Percentiles rank a stretch among this genome's conserved stretches.
Conservation (phyloP, 2,329 filamentous ascomycete genomes). For the Penicillium oxalicum region DNA sequence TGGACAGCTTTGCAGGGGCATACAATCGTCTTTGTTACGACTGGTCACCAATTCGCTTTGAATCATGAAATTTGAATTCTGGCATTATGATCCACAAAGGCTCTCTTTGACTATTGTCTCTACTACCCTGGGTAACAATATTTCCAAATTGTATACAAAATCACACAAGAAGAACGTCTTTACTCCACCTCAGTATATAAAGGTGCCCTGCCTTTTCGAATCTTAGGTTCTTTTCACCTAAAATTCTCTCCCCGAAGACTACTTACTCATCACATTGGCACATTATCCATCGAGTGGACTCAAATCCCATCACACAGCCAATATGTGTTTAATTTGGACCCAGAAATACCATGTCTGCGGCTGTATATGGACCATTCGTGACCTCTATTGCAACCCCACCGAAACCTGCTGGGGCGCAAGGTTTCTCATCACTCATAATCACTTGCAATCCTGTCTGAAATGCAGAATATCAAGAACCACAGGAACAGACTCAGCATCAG, state of each 20-base stretch:
- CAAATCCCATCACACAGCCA: background rate
- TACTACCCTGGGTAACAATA: too few species aligned
- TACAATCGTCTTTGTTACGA: too few species aligned
- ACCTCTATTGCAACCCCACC: conserved; percentile 2
- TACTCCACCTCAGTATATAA: background rate
- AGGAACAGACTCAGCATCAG: background rate
- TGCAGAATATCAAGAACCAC: conserved; percentile 12
- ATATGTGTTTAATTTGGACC: conserved; percentile 19
- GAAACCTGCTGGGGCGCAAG: conserved; percentile 4
- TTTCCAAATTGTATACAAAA: background rate
- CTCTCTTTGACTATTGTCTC: too few species aligned
- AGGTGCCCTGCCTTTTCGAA: background rate
- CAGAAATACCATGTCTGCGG: conserved; percentile 20
- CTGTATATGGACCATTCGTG: conserved; percentile 17
- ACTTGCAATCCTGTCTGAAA: conserved; percentile 12
- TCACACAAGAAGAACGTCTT: background rate
- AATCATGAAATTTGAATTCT: too few species aligned
- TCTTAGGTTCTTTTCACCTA: too few species aligned
- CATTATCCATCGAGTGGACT: too few species aligned
- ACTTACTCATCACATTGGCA: too few species aligned
- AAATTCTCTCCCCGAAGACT: too few species aligned
- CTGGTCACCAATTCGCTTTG: too few species aligned
- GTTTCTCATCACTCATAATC: conserved; percentile 8
- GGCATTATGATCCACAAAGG: too few species aligned
- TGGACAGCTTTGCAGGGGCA: too few species aligned